A percentile compares a stretch with the other conserved stretches of the same genome.
Conservation (phyloP, 2,329 filamentous ascomycete genomes). For the Ophiostoma piceae region DNA sequence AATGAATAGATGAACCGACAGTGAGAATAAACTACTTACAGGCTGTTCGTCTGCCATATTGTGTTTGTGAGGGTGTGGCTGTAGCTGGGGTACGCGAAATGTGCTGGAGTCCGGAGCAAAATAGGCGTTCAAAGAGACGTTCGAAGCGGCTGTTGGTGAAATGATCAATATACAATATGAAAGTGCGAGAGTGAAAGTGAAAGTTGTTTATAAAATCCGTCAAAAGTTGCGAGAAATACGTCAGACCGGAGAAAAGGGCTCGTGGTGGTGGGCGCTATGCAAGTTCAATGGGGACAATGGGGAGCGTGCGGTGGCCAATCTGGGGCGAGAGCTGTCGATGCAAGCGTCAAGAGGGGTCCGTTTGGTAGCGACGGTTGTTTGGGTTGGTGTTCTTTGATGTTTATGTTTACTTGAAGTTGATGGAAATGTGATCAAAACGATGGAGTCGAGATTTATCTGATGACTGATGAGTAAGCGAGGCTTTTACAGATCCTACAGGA, state of each 20-base stretch:
- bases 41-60: slow-evolving; percentile 21
- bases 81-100: not conserved
- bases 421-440: not conserved
- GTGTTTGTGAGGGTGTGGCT: not conserved
- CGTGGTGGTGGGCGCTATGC: slow-evolving; percentile 1
- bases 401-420: not conserved
- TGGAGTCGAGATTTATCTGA: not conserved
- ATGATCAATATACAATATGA: not conserved
- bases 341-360: slow-evolving; percentile 7
- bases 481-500: not conserved
- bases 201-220: not conserved
- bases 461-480: not conserved
- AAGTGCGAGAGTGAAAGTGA: not conserved
- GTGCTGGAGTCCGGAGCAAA: not conserved
- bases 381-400: too few relatives aligned
- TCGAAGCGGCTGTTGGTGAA: not conserved
- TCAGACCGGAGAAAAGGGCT: not conserved
- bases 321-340: slow-evolving; percentile 12
- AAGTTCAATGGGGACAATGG: slow-evolving; percentile 15
- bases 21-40: slow-evolving; percentile 12
- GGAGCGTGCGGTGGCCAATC: slow-evolving; percentile 16
- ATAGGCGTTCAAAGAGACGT: not conserved
- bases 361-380: not conserved
- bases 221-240: slow-evolving; percentile 6
- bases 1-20: not conserved